Base-by-base conservation (phyloP, 148 eudicot species). In the Chenopodium album region DNA sequence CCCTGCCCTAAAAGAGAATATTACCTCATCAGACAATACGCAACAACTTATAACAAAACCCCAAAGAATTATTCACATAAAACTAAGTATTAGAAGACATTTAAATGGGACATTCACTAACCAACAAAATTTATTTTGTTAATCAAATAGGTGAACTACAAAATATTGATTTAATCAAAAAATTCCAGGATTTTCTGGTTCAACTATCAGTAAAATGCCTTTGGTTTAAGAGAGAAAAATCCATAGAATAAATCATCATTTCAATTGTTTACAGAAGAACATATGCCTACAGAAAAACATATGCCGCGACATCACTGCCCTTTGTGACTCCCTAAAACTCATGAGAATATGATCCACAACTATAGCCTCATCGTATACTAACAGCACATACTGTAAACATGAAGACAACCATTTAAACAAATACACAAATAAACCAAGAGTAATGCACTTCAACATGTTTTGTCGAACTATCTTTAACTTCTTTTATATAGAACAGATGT, bases 71-170 rank as follows among this genome's bases (percentile, higher is more conserved):
- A 9, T 72, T 48, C 60, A 73, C 76, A 73, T 47, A 73, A 72
- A 44, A 20, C 17, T 46, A 72, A 72, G 13, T 44, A 22, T 2
- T 11, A 73, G 1, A 73, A 48, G 59, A 47, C 76, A 73, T 46
- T 3, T 73, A 46, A 48, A 73, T 26, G 31, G n/a, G 76, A 73
- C 76, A 73, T 22, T 73, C 60, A 47, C 76, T 73, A 73, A 73
- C 20, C 76, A 73, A 73, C 76, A 73, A 73, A 23, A 16, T 56
- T 56, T 12, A 14, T 56, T 56, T 73, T 23, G 31, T 47, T 73
- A 73, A 47, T 73, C 3, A 73, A 73, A 47, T 73, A 14, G 76
- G 9, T 73, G 76, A 73, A 73, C 59, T 46, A 47, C 31, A 47
- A 19, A 72, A 23, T 10, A 73, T 73, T 7, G 6, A 23, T 56